Base-by-base conservation (phyloP, 768 basidiomycete genomes). In the Rubroboletus pulcherrimus region DNA sequence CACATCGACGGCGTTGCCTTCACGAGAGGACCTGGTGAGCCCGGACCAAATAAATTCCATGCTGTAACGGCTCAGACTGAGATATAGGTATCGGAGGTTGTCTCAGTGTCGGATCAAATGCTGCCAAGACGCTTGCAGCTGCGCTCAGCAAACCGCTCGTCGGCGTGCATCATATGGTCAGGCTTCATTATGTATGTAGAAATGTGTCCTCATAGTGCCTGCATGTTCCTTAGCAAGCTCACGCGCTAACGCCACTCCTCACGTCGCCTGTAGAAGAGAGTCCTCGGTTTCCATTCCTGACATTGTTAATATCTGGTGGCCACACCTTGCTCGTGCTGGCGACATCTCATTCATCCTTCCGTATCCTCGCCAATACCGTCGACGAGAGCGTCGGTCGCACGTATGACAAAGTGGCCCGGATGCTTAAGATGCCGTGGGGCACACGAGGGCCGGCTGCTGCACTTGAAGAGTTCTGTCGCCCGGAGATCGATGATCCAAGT, bases 141-240 rank as follows among this genome's bases (percentile, higher is more conserved):
- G 85, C 85, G 0, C 75, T 83, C 12, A 77, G 80, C 40, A 90
- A 93, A 63, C 94, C 93, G 0, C 56, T 96, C 5, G 81, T 96
- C 3, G 93, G 93, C 4, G 91, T 97, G 7, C 92, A 98, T 71
- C 95, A 98, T 65, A 98, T 98, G 95, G 94, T 93, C 37, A 45
- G 45, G 76, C 65, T 40, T 30, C 31, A 1, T 34, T 21, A n/a
- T 39, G 8, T 15, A 4, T 31, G 17, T 34, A 9, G 9, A 7
- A 9, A 24, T n/a, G 5, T 21, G 48, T n/a, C 51, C 39, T 40
- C 54, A 35, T 35, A 5, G 19, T 4, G 1, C 2, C 37, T 59
- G 33, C 40, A 56, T 37, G 14, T 50, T 37, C 35, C 31, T 40
- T 62, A 94, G 93, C 93, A 95, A 91, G 95, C 90, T 0, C 96